Evolutionary conservation across 805 yeast species (phyloP).

Genomic region (Peterozyma xylosa): DNA sequence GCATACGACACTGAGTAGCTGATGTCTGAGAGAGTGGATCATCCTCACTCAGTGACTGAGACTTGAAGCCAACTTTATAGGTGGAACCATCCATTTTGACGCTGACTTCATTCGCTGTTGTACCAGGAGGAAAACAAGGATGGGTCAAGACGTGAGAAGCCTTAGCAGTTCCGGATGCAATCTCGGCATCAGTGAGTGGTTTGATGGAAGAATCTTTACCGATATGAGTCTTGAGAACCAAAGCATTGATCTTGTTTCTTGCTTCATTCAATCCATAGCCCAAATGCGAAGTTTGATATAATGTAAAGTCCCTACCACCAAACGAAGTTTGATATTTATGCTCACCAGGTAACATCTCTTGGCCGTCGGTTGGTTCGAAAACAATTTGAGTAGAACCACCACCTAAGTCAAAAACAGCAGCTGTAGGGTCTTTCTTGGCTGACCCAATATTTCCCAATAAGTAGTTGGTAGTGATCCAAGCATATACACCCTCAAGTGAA

Average conservation of each 20-base stretch:
- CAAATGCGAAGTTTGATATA: conserved; percentile 91
- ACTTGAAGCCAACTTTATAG: conserved; percentile 25
- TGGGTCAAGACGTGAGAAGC: conserved; percentile 46
- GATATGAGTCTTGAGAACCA: conserved; percentile 48
- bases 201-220: conserved; percentile 19
- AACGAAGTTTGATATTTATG: conserved; percentile 75
- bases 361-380: conserved; percentile 75
- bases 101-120: conserved; percentile 46
- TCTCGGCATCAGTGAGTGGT: conserved; percentile 23
- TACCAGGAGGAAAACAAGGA: conserved; percentile 87
- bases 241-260: conserved; percentile 68
- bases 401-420: conserved; percentile 96
- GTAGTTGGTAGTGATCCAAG: conserved; percentile 97
- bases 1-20: conserved; percentile 77
- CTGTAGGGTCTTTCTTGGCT: conserved; percentile 72
- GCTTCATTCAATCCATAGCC: conserved; percentile 97
- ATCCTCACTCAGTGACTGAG: conserved; percentile 19
- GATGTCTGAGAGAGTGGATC: conserved; percentile 31
- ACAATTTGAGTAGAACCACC: conserved; percentile 99
- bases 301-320: conserved; percentile 71
- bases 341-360: conserved; percentile 75
- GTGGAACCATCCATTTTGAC: conserved; percentile 42
- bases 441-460: conserved; percentile 88
- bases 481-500: conserved; percentile 94
- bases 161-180: conserved; percentile 28